Percentiles rank a stretch among this genome's conserved stretches.
These are phyloP conservation scores for Metrosideros polymorpha DNA, from an alignment of 441 rosid genomes.

Conservation along the genomic window DNA sequence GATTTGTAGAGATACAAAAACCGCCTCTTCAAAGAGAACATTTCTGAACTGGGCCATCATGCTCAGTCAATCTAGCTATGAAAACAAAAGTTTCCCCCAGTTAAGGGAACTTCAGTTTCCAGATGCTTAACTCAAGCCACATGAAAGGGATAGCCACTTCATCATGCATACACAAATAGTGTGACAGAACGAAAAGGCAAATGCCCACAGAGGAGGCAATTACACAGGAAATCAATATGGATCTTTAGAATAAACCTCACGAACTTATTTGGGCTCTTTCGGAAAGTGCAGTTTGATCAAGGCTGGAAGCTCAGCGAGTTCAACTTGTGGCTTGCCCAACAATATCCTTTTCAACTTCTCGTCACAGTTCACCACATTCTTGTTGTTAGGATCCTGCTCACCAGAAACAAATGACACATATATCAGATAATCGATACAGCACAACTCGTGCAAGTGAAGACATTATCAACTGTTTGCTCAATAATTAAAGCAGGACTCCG, in stretches of 20 bases:
- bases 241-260: background rate
- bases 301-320: slow-evolving; percentile 71
- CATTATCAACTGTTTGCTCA: background rate
- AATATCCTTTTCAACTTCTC: slow-evolving; percentile 63
- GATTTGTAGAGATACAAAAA: background rate
- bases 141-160: background rate
- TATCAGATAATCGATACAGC: background rate
- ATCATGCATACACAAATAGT: background rate
- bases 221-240: background rate
- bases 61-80: background rate
- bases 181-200: background rate
- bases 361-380: slow-evolving; percentile 75
- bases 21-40: background rate
- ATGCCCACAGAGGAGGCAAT: background rate
- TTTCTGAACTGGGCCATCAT: background rate
- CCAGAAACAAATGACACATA: background rate
- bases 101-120: background rate
- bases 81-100: background rate
- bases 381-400: slow-evolving; percentile 65
- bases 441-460: background rate
- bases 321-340: slow-evolving; percentile 68
- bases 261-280: slow-evolving; percentile 41
- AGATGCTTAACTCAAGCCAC: background rate
- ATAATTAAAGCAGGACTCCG: background rate
- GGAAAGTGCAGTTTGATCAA: slow-evolving; percentile 80